phyloP scores from a whole-genome alignment of 345 rosid genomes.

The Jatropha curcas region DNA sequence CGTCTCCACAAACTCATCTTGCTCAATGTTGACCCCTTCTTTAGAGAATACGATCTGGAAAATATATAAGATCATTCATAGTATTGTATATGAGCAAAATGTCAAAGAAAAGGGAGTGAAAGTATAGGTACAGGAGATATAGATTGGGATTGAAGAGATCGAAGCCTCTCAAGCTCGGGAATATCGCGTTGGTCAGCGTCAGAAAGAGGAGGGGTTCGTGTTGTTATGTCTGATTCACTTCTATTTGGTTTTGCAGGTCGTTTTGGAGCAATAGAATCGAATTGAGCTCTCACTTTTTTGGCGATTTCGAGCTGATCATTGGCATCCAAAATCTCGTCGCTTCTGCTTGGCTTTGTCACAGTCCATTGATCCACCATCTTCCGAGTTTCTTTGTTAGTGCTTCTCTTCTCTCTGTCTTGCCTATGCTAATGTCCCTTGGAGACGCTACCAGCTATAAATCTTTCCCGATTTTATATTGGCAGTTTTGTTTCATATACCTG shows the following conservation, averaged over 20 bases:
- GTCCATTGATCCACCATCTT: conserved; percentile 33
- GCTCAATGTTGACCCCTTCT: conserved; percentile 25
- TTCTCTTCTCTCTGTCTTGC: neutral
- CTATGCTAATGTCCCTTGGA: neutral
- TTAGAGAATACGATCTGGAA: conserved; percentile 32
- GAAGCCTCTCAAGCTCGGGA: conserved; percentile 61
- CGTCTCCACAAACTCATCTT: conserved; percentile 65
- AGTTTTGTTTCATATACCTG: neutral
- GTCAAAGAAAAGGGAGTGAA: neutral
- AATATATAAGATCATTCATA: neutral
- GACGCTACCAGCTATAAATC: neutral
- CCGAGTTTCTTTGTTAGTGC: neutral
- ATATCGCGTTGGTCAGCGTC: conserved; percentile 18
- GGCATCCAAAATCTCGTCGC: conserved; percentile 65
- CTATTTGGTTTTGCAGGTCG: conserved; percentile 72
- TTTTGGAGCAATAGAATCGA: conserved; percentile 63
- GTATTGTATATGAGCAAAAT: too few species aligned
- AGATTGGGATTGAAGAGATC: conserved; percentile 55
- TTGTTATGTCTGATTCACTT: conserved; percentile 50
- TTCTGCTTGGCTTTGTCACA: conserved; percentile 69
- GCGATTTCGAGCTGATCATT: conserved; percentile 50
- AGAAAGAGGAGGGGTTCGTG: conserved; percentile 17
- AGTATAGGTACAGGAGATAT: conserved; percentile 35
- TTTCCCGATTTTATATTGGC: too few species aligned
- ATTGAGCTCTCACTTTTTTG: conserved; percentile 54